A percentile compares a stretch with the other conserved stretches of the same genome.
Evolutionary conservation across 805 yeast species (phyloP).

Genomic region (Pichia nanzhaoensis): DNA sequence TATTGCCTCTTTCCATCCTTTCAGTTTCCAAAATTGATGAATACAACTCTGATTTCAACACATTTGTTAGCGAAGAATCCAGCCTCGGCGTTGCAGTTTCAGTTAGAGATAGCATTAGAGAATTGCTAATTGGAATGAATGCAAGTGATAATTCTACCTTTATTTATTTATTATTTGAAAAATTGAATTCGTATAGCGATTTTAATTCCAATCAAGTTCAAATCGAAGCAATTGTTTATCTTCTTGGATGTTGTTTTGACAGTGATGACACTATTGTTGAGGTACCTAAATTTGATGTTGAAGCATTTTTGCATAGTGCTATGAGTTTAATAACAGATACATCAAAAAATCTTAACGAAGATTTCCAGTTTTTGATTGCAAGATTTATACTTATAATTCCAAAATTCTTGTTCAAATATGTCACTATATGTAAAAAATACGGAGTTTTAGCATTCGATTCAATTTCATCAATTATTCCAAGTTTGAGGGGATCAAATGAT

Average conservation of each 20-base stretch:
- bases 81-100: conserved; percentile 53
- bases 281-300: conserved; percentile 20
- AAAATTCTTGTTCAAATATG: conserved; percentile 48
- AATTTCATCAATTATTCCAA: conserved; percentile 21
- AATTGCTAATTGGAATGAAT: conserved; percentile 46
- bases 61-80: conserved; percentile 64
- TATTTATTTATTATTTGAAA: conserved; percentile 20
- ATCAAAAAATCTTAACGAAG: conserved; percentile 18
- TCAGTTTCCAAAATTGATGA: conserved; percentile 38
- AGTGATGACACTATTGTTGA: conserved; percentile 29
- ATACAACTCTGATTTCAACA: conserved; percentile 58
- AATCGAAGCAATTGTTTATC: conserved; percentile 36
- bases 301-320: conserved; percentile 16
- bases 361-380: conserved; percentile 35
- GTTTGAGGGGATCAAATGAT: conserved; percentile 19
- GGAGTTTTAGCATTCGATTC: conserved; percentile 24
- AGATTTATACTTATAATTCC: conserved; percentile 51
- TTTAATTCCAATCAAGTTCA: conserved; percentile 13
- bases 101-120: conserved; percentile 57
- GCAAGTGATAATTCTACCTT: conserved; percentile 31
- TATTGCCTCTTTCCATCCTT: conserved; percentile 35
- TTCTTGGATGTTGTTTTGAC: conserved; percentile 37
- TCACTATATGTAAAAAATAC: conserved; percentile 20
- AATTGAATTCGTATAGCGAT: conserved; percentile 4
- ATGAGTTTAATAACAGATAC: conserved; percentile 13